Conservation (phyloP, 768 basidiomycete genomes). For the Tylopilus plumbeoviolaceoides region DNA sequence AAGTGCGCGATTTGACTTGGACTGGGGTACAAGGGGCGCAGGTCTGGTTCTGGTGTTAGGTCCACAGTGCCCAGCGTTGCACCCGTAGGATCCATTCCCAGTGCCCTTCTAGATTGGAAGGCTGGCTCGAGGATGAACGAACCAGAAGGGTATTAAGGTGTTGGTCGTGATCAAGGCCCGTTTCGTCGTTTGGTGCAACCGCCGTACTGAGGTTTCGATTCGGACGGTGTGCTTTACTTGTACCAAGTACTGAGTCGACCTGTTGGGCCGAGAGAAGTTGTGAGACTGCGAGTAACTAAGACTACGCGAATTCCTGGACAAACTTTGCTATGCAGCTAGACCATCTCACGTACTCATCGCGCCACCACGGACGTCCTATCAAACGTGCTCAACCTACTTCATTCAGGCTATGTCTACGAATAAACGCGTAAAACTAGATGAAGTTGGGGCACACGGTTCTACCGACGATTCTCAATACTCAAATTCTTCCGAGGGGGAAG, state of each 20-base stretch:
- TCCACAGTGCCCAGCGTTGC: constrained; percentile 40
- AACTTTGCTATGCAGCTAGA: background rate
- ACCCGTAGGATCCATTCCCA: constrained; percentile 27
- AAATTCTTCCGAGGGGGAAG: constrained; percentile 11
- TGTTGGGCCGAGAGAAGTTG: constrained; percentile 6
- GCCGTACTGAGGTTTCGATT: constrained; percentile 12
- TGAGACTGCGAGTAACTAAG: constrained; percentile 1
- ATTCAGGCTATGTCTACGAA: constrained; percentile 41
- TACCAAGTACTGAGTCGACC: background rate
- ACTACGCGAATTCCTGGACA: background rate
- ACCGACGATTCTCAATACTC: constrained; percentile 5
- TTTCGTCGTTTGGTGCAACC: constrained; percentile 1
- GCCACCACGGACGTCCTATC: background rate
- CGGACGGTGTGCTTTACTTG: constrained; percentile 13
- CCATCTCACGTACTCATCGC: background rate
- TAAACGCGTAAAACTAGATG: constrained; percentile 50
- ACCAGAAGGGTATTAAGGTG: background rate
- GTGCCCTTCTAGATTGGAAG: background rate
- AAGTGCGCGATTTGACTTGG: constrained; percentile 56
- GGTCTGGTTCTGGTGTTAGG: constrained; percentile 71
- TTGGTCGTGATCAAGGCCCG: background rate
- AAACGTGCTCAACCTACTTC: background rate
- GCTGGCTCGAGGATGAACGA: constrained; percentile 7
- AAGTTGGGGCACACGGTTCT: constrained; percentile 15
- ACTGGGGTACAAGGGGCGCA: constrained; percentile 76